Percentiles rank a stretch among this genome's conserved stretches.
Conservation (phyloP, 305 asterid species). For the Solanum hybrid region DNA sequence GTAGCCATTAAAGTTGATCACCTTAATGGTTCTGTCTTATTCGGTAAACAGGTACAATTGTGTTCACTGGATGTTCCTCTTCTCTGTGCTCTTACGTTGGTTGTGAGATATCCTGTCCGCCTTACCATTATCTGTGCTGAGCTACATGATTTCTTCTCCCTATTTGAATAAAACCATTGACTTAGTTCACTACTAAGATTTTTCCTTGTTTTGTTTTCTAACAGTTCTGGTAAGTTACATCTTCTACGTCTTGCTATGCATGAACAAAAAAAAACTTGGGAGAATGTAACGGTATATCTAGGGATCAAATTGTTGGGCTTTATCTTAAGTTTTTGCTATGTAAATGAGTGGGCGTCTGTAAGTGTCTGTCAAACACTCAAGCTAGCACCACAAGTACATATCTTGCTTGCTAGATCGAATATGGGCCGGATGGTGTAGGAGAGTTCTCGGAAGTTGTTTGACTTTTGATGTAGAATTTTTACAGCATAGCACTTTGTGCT, state of each 20-base stretch:
- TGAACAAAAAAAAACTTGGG: not conserved
- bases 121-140: not conserved
- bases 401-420: not conserved
- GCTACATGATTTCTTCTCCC: not conserved
- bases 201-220: not conserved
- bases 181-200: not conserved
- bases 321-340: not conserved
- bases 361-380: not conserved
- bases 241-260: not conserved
- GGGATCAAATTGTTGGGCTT: not conserved
- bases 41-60: not conserved
- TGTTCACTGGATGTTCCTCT: not conserved
- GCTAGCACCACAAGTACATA: not conserved
- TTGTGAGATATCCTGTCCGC: not conserved
- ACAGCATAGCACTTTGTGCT: not conserved
- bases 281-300: not conserved
- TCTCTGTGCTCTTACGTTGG: not conserved
- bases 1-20: not conserved
- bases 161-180: not conserved
- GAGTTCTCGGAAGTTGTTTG: not conserved
- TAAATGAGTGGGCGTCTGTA: not conserved
- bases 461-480: not conserved
- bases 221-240: not conserved
- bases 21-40: not conserved
- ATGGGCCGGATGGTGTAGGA: not conserved